Conservation (phyloP, 2,329 filamentous ascomycete genomes). For the Alternaria tenuissima region DNA sequence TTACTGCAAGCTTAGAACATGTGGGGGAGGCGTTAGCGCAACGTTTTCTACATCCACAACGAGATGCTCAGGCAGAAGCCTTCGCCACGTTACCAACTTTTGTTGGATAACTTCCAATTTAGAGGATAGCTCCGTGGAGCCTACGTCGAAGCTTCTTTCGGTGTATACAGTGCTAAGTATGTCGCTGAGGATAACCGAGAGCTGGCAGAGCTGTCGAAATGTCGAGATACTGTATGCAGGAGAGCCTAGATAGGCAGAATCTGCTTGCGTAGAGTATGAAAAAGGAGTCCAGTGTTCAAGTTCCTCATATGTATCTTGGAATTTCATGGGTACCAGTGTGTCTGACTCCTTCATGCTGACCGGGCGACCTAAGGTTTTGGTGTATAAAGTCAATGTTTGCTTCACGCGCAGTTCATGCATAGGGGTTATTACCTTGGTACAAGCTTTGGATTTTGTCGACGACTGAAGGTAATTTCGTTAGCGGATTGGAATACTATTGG, state of each 20-base stretch:
- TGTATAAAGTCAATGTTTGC: constrained; percentile 50
- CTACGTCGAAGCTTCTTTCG: constrained; percentile 49
- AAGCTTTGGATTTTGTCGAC: too few species aligned
- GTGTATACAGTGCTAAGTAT: constrained; percentile 49
- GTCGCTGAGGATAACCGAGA: constrained; percentile 59
- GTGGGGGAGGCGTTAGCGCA: too few species aligned
- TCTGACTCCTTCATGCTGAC: constrained; percentile 58
- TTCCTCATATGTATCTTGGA: constrained; percentile 62
- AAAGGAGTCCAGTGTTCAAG: constrained; percentile 62
- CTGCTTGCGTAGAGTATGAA: constrained; percentile 39
- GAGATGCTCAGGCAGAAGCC: too few species aligned
- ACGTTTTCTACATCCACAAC: too few species aligned
- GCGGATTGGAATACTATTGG: too few species aligned
- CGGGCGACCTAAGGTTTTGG: constrained; percentile 62
- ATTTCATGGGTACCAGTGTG: constrained; percentile 57
- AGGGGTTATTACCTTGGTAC: too few species aligned
- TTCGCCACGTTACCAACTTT: constrained; percentile 2
- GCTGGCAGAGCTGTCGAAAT: constrained; percentile 53
- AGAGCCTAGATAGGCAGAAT: constrained; percentile 42
- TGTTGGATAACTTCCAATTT: constrained; percentile 52
- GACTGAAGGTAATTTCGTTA: too few species aligned
- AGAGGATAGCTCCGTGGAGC: constrained; percentile 46
- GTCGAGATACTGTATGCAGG: constrained; percentile 57
- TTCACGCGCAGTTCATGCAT: too few species aligned
- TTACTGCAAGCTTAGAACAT: too few species aligned